Conservation (phyloP, 192 early-diverging fungal species). For the Allomyces javanicus region DNA sequence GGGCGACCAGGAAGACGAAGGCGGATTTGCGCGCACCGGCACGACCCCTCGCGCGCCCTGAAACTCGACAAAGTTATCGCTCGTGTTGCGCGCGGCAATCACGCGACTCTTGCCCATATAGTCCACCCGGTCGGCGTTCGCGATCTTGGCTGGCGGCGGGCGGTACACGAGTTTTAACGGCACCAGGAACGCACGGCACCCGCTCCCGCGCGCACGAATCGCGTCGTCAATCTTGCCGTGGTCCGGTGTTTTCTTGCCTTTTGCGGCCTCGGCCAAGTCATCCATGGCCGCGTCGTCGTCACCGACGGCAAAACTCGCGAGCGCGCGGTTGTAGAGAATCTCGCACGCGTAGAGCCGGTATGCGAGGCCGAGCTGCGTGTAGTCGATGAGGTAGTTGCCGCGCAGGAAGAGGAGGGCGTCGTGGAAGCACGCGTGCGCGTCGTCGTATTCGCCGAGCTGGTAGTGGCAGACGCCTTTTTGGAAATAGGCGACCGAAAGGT, state of each 20-base stretch:
- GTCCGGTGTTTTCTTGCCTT: slow-evolving; percentile 39
- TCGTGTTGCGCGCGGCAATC: slow-evolving; percentile 49
- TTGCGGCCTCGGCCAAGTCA: slow-evolving; percentile 51
- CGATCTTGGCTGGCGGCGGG: slow-evolving; percentile 65
- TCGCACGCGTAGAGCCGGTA: slow-evolving; percentile 79
- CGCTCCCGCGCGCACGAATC: slow-evolving; percentile 23
- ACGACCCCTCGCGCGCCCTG: slow-evolving; percentile 15
- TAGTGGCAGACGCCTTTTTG: slow-evolving; percentile 76
- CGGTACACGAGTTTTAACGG: slow-evolving; percentile 60
- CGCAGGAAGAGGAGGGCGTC: slow-evolving; percentile 57
- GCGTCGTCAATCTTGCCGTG: slow-evolving; percentile 52
- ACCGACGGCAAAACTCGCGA: slow-evolving; percentile 57
- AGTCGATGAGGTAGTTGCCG: slow-evolving; percentile 80
- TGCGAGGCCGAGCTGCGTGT: slow-evolving; percentile 78
- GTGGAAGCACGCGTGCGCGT: slow-evolving; percentile 60
- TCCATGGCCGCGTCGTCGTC: slow-evolving; percentile 44
- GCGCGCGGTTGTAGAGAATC: slow-evolving; percentile 73
- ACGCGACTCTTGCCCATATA: slow-evolving; percentile 65
- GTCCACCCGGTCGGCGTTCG: slow-evolving; percentile 58
- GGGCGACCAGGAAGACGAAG: not conserved
- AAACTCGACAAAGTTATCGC: slow-evolving; percentile 43
- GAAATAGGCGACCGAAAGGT: slow-evolving; percentile 79
- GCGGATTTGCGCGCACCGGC: not conserved
- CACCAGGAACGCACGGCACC: slow-evolving; percentile 57
- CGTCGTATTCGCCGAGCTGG: slow-evolving; percentile 41